Evolutionary conservation across 148 eudicot species (phyloP), one percentile per base, ranked within the genome.

Genomic region (Rhododendron vialii): DNA sequence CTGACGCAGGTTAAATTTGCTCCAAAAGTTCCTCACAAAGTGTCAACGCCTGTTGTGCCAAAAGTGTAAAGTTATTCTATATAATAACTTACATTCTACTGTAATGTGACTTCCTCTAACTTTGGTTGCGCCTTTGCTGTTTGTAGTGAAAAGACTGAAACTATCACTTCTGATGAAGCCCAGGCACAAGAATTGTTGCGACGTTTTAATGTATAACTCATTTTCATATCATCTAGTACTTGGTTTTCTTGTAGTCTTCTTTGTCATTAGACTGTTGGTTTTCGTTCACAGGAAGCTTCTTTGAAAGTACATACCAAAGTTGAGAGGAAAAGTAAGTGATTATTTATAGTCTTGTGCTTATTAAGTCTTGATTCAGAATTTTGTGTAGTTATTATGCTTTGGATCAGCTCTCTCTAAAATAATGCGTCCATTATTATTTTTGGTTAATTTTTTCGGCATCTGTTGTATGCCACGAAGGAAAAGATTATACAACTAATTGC

Each of bases 111-210:
- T 82, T 82, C 53, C 48, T 55, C 35, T 80, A 80, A 75, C 43
- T 87, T 20, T 41, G 45, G 45, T 75, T 18, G 38, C 1, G n/a
- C 50, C 24, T 26, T 82, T 86, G 78, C 36, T 53, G 11, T 88
- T 88, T 90, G 76, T 87, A 96, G 99, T 88, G 98, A 95, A 85
- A 96, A 88, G 86, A 48, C 73, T 78, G 99, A 96, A 86, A 69
- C 87, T 84, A 78, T 75, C 80, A 93, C 91, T n/a, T 74, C 82
- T 80, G 98, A 94, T 73, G 85, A 85, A 77, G 88, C 88, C 82
- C 88, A 89, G 89, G 91, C 90, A 3, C 86, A 92, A 86, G 94
- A 93, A 73, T 88, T 96, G 88, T 82, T 91, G 85, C 90, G 86
- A 43, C 94, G 95, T 33, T 90, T 94, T 84, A 91, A 90, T 90